phyloP scores from a whole-genome alignment of 129 eudicot genomes.

The Erigeron canadensis region DNA sequence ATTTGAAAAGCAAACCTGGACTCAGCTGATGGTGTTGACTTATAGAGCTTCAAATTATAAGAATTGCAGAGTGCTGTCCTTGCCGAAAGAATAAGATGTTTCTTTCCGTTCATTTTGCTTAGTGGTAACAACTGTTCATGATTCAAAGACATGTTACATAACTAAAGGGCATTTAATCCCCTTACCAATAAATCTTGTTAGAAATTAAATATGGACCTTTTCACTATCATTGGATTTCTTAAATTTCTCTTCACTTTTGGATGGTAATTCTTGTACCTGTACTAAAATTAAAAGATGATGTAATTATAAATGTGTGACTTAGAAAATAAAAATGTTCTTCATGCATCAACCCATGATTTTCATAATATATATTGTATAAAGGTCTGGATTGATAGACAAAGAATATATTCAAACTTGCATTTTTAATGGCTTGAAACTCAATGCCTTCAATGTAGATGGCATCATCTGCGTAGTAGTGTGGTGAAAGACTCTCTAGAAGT shows the following conservation, averaged over 20 bases:
- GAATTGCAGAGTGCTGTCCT: not conserved
- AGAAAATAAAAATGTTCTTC: not conserved
- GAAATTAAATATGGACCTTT: not conserved
- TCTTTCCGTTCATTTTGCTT: not conserved
- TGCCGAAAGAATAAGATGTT: constrained; percentile 9
- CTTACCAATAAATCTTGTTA: not conserved
- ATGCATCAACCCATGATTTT: too few relatives aligned
- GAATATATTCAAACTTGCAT: not conserved
- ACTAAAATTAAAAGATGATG: not conserved
- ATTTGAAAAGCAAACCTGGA: not conserved
- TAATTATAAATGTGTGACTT: too few relatives aligned
- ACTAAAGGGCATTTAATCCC: not conserved
- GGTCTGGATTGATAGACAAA: not conserved
- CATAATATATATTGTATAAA: not conserved
- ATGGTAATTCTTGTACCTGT: too few relatives aligned
- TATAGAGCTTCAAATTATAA: not conserved
- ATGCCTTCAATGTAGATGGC: not conserved
- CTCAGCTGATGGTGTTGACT: not conserved
- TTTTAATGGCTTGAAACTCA: not conserved
- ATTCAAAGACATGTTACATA: not conserved
- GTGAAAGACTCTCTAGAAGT: not conserved
- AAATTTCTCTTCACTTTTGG: not conserved
- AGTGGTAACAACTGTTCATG: not conserved
- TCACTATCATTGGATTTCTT: not conserved
- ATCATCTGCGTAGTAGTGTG: not conserved